Conservation (phyloP, 2,329 filamentous ascomycete species). For the Aciculosporium take region DNA sequence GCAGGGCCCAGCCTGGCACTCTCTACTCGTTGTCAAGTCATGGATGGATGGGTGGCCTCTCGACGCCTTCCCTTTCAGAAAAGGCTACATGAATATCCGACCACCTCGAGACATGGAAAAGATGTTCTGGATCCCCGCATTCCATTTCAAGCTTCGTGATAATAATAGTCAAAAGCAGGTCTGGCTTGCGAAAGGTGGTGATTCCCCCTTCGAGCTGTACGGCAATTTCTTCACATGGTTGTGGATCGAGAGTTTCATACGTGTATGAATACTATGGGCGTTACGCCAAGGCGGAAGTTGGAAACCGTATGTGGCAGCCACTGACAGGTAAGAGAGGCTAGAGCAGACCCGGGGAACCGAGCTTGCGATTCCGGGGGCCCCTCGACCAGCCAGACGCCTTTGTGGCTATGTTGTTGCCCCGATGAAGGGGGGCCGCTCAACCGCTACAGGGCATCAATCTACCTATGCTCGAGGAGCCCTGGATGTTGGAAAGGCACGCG, state of each 20-base stretch:
- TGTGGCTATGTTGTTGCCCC: not conserved
- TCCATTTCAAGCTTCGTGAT: not conserved
- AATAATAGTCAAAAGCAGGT: not conserved
- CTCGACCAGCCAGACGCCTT: not conserved
- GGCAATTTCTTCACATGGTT: not conserved
- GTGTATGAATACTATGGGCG: constrained; percentile 1
- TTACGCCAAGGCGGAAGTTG: not conserved
- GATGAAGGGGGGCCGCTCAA: not conserved
- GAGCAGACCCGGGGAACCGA: not conserved
- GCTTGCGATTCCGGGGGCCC: not conserved
- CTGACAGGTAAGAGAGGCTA: too few relatives aligned
- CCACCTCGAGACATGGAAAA: too few relatives aligned
- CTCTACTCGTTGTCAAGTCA: too few relatives aligned
- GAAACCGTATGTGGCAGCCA: not conserved
- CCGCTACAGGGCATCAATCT: too few relatives aligned
- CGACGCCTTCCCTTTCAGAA: too few relatives aligned
- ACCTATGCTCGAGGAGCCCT: not conserved
- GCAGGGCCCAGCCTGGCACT: not conserved
- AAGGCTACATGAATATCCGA: not conserved
- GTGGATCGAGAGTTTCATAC: not conserved
- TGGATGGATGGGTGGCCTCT: too few relatives aligned
- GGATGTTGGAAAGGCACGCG: not conserved
- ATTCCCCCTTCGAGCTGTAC: not conserved
- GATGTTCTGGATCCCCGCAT: not conserved
- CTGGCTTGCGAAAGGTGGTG: not conserved